These are phyloP conservation scores for Pythium coloratum DNA, from an alignment of 352 stramenopile species.

Conservation along the genomic window DNA sequence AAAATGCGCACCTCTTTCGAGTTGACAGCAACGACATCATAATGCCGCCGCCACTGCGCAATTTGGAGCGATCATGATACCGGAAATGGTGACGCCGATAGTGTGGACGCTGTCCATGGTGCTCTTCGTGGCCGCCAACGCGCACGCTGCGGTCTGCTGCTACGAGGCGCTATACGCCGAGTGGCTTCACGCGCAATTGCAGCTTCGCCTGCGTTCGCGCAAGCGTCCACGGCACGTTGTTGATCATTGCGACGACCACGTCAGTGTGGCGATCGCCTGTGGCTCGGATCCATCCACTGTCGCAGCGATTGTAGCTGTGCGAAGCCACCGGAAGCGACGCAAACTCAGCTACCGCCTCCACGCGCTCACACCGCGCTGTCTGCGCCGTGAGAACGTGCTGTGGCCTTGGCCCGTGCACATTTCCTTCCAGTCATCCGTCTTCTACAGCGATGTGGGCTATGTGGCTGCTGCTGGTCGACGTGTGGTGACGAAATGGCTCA, in stretches of 20 bases:
- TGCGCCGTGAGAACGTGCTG: slow-evolving; percentile 1
- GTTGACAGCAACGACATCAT: neutral
- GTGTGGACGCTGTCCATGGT: slow-evolving; percentile 21
- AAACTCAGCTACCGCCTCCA: slow-evolving; percentile 11
- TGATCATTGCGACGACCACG: neutral
- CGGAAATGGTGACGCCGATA: neutral
- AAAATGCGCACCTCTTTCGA: neutral
- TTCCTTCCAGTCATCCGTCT: slow-evolving; percentile 7
- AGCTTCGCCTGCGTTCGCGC: slow-evolving; percentile 9
- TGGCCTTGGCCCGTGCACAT: slow-evolving; percentile 18
- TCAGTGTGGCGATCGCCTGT: neutral
- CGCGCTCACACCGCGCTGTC: neutral
- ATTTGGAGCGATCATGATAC: neutral
- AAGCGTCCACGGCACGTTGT: slow-evolving; percentile 4
- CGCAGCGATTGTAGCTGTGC: neutral
- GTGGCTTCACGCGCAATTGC: neutral
- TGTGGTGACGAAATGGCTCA: slow-evolving; percentile 2
- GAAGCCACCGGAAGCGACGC: slow-evolving; percentile 13
- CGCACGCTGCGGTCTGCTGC: slow-evolving; percentile 10
- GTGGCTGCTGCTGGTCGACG: neutral
- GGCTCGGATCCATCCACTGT: neutral
- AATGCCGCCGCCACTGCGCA: slow-evolving; percentile 10
- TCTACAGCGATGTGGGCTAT: slow-evolving; percentile 1
- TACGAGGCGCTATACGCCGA: slow-evolving; percentile 3
- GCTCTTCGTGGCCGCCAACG: slow-evolving; percentile 24